Evolutionary conservation across 768 basidiomycete species (phyloP).

Genomic region (Pulveroboletus sp.): DNA sequence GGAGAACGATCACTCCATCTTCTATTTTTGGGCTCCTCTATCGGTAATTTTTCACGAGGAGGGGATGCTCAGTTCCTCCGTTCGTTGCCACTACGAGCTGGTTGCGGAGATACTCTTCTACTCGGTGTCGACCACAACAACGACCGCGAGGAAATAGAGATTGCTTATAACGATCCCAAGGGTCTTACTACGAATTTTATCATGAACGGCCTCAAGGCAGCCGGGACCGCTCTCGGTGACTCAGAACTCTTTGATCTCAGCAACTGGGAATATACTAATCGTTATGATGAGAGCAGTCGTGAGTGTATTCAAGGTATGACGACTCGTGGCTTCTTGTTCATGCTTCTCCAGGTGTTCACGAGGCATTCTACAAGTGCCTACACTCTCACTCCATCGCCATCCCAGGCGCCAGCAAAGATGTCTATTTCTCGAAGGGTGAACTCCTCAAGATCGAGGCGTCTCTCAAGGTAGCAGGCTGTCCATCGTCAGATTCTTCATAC

Average conservation of each 20-base stretch:
- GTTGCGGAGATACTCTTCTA: slow-evolving; percentile 75
- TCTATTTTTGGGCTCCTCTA: slow-evolving; percentile 85
- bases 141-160: slow-evolving; percentile 62
- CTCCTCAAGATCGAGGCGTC: slow-evolving; percentile 82
- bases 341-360: slow-evolving; percentile 60
- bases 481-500: neutral
- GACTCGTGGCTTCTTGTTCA: neutral
- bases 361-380: slow-evolving; percentile 77
- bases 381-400: slow-evolving; percentile 52
- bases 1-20: slow-evolving; percentile 65
- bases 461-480: slow-evolving; percentile 59
- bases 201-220: slow-evolving; percentile 76
- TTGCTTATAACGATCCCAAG: slow-evolving; percentile 79
- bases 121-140: slow-evolving; percentile 90
- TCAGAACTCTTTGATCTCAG: slow-evolving; percentile 55
- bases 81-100: slow-evolving; percentile 70
- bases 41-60: slow-evolving; percentile 82
- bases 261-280: slow-evolving; percentile 71
- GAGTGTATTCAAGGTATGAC: slow-evolving; percentile 16
- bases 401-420: slow-evolving; percentile 38
- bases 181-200: slow-evolving; percentile 75
- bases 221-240: slow-evolving; percentile 64
- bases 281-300: slow-evolving; percentile 54
- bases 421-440: slow-evolving; percentile 66
- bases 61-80: slow-evolving; percentile 71